Base-by-base conservation (phyloP, 2,329 filamentous ascomycete genomes). In the Trichoderma arundinaceum region DNA sequence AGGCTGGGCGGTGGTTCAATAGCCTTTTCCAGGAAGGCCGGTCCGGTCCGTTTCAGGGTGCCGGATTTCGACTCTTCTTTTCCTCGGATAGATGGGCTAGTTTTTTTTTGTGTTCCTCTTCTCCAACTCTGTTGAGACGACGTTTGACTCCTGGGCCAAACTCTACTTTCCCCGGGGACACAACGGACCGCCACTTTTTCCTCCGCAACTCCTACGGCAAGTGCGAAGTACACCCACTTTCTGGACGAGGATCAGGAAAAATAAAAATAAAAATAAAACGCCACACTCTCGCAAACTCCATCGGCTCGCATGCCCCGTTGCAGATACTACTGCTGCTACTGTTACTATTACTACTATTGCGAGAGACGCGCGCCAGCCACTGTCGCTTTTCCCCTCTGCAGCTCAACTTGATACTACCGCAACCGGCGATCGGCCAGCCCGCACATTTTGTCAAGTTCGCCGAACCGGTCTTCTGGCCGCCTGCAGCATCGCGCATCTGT, bases 21-120 rank as follows among this genome's bases (percentile, higher is more conserved):
- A 59, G 28, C 56, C 56, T 56, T 32, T 59, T 59, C 56, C 32
- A 46, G 43, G 22, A 46, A 48, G 52, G 56, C 60, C 60, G 60
- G 60, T 19, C 60, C 60, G 60, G 39, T 46, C 49, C 49, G 60
- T 54, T 54, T 54, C 60, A 63, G 60, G 49, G 60, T 46, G 41
- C 33, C 17, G 19, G 28, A 22, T 63, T 44, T 53, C 32, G 49
- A 46, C 54, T 15, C 49, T 46, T 52, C 17, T 46, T 38, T 63
- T 19, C 49, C 59, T 51, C 48, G 19, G 58, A 28, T 46, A 41
- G 58, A 59, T 48, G 22, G 43, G 33, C 51, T 53, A 53, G 51
- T 32, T 22, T 54, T 28, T 28, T 28, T 33, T 43, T 46, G 43
- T 38, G 44, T 41, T 51, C 22, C 28, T 17, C 28, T 13, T 60